These are phyloP conservation scores for Didymella lethalis DNA, from an alignment of 2,329 filamentous ascomycete genomes.

Conservation along the genomic window DNA sequence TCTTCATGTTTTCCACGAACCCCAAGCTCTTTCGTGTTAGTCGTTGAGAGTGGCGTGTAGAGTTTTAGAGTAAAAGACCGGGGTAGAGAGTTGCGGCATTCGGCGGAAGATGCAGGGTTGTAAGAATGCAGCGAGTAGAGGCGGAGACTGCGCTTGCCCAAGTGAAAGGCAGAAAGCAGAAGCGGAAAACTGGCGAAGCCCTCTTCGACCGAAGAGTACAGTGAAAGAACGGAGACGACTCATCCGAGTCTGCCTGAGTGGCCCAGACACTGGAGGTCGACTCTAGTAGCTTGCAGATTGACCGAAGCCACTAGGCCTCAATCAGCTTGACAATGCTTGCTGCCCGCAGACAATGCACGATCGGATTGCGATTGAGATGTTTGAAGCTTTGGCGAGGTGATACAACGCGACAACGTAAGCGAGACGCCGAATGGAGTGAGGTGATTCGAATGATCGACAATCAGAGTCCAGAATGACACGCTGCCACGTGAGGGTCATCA, in stretches of 20 bases:
- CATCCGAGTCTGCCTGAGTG: constrained; percentile 1
- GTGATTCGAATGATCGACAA: constrained; percentile 19
- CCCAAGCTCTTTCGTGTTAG: constrained; percentile 17
- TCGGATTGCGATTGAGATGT: constrained; percentile 5
- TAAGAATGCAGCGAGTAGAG: constrained; percentile 18
- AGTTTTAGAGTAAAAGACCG: not conserved
- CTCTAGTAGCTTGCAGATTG: constrained; percentile 1
- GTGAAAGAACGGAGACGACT: constrained; percentile 4
- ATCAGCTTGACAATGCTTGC: constrained; percentile 13
- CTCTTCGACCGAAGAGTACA: constrained; percentile 3
- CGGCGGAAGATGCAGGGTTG: constrained; percentile 22
- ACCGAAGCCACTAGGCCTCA: constrained; percentile 3
- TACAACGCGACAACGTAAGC: constrained; percentile 23
- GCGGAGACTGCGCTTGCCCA: constrained; percentile 9
- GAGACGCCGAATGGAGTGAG: constrained; percentile 23
- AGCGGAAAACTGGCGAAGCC: constrained; percentile 2
- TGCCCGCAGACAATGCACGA: constrained; percentile 21
- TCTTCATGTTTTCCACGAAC: constrained; percentile 21
- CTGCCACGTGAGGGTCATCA: constrained; percentile 19
- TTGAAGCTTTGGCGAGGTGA: constrained; percentile 13
- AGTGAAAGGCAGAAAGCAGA: constrained; percentile 1
- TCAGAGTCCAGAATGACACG: constrained; percentile 15
- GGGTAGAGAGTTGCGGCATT: constrained; percentile 16
- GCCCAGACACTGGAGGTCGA: constrained; percentile 8
- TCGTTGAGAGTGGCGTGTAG: constrained; percentile 16